Conservation (phyloP, 139 green algal genomes). For the Chlamydomonas incerta region DNA sequence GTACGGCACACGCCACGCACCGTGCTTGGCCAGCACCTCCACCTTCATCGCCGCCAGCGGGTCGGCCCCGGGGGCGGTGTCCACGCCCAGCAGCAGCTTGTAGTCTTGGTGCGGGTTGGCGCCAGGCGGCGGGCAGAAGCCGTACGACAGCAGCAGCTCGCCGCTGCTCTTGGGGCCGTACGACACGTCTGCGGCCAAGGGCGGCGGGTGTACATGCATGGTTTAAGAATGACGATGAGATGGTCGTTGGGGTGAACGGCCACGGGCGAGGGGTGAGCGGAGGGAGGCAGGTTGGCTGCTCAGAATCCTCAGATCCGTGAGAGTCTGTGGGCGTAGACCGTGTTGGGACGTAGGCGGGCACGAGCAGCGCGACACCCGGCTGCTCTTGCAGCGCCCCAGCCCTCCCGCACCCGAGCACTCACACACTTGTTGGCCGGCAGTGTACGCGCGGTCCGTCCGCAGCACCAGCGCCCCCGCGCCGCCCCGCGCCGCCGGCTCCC, state of each 20-base stretch:
- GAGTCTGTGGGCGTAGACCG: too few species aligned
- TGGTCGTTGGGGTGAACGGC: too few species aligned
- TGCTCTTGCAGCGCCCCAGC: too few species aligned
- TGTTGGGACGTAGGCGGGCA: too few species aligned
- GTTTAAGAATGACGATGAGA: too few species aligned
- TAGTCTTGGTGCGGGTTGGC: constrained; percentile 70
- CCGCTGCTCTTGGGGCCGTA: constrained; percentile 71
- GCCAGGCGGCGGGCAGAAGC: constrained; percentile 63
- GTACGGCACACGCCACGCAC: background rate
- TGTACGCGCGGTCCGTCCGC: constrained; percentile 37
- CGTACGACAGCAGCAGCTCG: constrained; percentile 77
- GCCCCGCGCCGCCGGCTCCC: background rate
- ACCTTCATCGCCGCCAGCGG: constrained; percentile 21
- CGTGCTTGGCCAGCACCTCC: background rate
- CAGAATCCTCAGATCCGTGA: too few species aligned
- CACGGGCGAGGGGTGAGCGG: too few species aligned
- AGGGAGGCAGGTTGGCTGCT: too few species aligned
- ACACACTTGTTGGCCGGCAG: constrained; percentile 50
- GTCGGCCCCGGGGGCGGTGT: background rate
- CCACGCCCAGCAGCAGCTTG: constrained; percentile 14
- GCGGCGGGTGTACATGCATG: too few species aligned
- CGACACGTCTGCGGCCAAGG: constrained; percentile 37
- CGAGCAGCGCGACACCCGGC: too few species aligned
- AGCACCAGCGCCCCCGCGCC: constrained; percentile 8
- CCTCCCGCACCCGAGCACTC: too few species aligned